Percentiles rank a stretch among this genome's conserved stretches.
phyloP scores from a whole-genome alignment of 2,329 filamentous ascomycete species.

The Ambrosiella xylebori region DNA sequence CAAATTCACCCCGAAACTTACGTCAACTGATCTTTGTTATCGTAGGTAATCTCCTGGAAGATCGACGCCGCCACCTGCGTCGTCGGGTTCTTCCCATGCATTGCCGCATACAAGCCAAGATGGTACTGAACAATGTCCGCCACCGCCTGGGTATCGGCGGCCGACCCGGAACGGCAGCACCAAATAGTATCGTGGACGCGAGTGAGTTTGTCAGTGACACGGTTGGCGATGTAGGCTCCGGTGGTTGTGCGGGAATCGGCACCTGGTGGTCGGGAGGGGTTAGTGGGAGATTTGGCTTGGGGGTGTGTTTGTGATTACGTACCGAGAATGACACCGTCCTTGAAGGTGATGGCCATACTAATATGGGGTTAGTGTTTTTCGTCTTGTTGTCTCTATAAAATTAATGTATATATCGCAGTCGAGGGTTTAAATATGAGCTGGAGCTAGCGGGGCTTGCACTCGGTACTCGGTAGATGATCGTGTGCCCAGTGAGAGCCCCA shows the following conservation, averaged over 20 bases:
- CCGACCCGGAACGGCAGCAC: conserved; percentile 96
- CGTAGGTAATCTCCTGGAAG: conserved; percentile 96
- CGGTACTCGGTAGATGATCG: neutral
- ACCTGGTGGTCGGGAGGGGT: conserved; percentile 28
- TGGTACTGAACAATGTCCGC: conserved; percentile 97
- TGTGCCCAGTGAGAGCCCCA: neutral
- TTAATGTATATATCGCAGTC: neutral
- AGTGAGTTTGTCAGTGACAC: conserved; percentile 98
- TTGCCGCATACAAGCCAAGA: conserved; percentile 77
- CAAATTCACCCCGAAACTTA: conserved; percentile 26
- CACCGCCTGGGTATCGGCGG: conserved; percentile 92
- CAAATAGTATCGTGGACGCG: conserved; percentile 98
- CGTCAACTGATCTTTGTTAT: conserved; percentile 89
- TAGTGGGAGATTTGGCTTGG: neutral
- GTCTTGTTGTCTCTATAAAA: neutral
- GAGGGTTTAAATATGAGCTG: no score
- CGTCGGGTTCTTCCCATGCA: conserved; percentile 75
- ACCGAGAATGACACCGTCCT: conserved; percentile 90
- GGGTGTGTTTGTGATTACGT: conserved; percentile 17
- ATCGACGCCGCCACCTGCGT: conserved; percentile 90
- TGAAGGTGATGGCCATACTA: conserved; percentile 98
- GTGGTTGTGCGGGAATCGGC: conserved; percentile 96
- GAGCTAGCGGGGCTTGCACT: no score
- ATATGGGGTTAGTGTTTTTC: conserved; percentile 15
- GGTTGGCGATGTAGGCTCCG: conserved; percentile 94